These are phyloP conservation scores for Heimioporus sp. DNA, from an alignment of 768 basidiomycete genomes.

Conservation along the genomic window DNA sequence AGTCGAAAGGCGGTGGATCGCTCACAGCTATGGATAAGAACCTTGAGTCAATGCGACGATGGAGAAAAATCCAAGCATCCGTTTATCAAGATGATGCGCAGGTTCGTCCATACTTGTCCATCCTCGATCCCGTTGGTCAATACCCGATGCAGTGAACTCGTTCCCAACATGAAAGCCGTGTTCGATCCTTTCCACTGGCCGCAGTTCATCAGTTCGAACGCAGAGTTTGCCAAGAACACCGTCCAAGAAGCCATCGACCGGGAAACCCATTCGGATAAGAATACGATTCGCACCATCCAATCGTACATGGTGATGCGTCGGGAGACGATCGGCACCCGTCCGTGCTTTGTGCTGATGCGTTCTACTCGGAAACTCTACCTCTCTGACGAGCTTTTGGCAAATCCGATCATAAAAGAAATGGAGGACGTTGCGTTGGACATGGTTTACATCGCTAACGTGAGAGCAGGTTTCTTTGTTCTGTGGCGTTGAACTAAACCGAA, in stretches of 20 bases:
- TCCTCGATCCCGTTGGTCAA: not conserved
- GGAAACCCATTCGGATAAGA: conserved; percentile 16
- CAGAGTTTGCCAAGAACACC: conserved; percentile 17
- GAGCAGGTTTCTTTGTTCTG: not conserved
- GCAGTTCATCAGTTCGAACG: conserved; percentile 23
- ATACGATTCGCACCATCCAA: conserved; percentile 17
- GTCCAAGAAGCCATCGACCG: conserved; percentile 28
- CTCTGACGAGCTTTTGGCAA: conserved; percentile 18
- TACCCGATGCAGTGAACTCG: conserved; percentile 15
- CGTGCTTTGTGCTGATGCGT: conserved; percentile 28
- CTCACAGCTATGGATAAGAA: conserved; percentile 25
- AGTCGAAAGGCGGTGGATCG: conserved; percentile 13
- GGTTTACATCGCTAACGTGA: conserved; percentile 27
- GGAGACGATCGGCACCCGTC: conserved; percentile 28
- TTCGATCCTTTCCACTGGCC: conserved; percentile 29
- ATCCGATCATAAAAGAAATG: conserved; percentile 26
- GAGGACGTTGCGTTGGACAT: conserved; percentile 25
- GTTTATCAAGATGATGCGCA: conserved; percentile 24
- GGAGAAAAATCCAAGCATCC: conserved; percentile 18
- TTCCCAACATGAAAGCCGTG: conserved; percentile 22
- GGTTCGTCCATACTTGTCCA: conserved; percentile 9
- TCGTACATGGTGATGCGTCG: conserved; percentile 29
- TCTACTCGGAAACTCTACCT: conserved; percentile 26
- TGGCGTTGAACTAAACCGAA: not conserved
- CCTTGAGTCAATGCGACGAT: conserved; percentile 17